Conservation (phyloP, 2,329 filamentous ascomycete species). For the Calonectria hawksworthii region DNA sequence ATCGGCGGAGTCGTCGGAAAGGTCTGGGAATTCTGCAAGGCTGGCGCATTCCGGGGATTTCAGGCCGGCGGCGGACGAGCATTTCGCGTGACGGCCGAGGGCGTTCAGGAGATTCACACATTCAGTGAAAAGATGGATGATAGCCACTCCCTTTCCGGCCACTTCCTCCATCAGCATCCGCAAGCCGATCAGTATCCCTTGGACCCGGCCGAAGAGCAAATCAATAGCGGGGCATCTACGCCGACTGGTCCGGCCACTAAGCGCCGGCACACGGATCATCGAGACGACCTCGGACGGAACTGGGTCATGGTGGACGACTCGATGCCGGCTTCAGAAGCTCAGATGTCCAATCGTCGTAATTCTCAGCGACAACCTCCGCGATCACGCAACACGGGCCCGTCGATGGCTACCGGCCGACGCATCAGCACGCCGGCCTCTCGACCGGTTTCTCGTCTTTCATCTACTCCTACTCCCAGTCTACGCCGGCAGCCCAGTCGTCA, state of each 20-base stretch:
- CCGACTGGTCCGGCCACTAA: slow-evolving; percentile 64
- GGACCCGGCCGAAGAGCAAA: slow-evolving; percentile 44
- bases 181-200: slow-evolving; percentile 27
- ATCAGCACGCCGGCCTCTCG: slow-evolving; percentile 56
- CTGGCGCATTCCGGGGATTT: slow-evolving; percentile 83
- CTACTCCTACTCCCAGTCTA: slow-evolving; percentile 44
- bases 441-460: slow-evolving; percentile 48
- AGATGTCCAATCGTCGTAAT: slow-evolving; percentile 43
- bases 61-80: slow-evolving; percentile 85
- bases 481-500: slow-evolving; percentile 43
- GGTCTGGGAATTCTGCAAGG: slow-evolving; percentile 87
- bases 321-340: slow-evolving; percentile 36
- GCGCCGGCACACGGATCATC: slow-evolving; percentile 65
- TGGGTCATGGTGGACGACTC: slow-evolving; percentile 78
- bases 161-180: slow-evolving; percentile 51
- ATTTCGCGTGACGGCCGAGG: slow-evolving; percentile 67
- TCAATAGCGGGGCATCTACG: slow-evolving; percentile 55
- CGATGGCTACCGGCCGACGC: slow-evolving; percentile 56
- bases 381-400: slow-evolving; percentile 51
- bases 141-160: slow-evolving; percentile 45
- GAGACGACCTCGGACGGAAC: slow-evolving; percentile 73
- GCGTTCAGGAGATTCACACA: slow-evolving; percentile 38
- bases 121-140: slow-evolving; percentile 35
- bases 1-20: slow-evolving; percentile 80
- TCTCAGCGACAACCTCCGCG: slow-evolving; percentile 46